phyloP scores from a whole-genome alignment of 495 filamentous ascomycete genomes.

The Rhizodiscina lignyota region DNA sequence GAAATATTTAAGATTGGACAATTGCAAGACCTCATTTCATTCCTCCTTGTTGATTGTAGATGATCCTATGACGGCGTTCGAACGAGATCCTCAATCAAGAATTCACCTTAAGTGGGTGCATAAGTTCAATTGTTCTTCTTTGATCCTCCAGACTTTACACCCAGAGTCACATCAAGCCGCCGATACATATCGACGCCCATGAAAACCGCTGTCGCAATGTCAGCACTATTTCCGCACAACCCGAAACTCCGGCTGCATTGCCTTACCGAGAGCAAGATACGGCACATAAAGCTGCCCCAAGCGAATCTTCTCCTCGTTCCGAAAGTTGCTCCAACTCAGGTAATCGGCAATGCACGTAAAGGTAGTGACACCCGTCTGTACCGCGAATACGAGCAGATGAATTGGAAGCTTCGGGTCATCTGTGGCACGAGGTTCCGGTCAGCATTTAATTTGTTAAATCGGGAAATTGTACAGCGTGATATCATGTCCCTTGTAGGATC shows the following conservation, averaged over 20 bases:
- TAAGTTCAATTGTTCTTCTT: no score
- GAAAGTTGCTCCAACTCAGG: slow-evolving; percentile 20
- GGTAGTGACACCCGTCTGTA: slow-evolving; percentile 58
- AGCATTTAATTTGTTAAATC: slow-evolving; percentile 1
- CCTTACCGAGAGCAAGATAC: slow-evolving; percentile 59
- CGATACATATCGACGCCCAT: slow-evolving; percentile 40
- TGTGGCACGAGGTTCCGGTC: slow-evolving; percentile 11
- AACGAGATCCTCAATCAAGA: no score
- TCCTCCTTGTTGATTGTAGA: no score
- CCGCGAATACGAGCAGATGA: slow-evolving; percentile 49
- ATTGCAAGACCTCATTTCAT: no score
- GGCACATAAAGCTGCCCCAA: slow-evolving; percentile 49
- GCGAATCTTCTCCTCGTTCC: slow-evolving; percentile 29
- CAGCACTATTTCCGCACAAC: slow-evolving; percentile 1
- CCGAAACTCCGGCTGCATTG: no score
- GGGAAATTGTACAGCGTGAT: neutral
- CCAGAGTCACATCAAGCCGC: slow-evolving; percentile 18
- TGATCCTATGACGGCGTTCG: no score
- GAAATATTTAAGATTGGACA: no score
- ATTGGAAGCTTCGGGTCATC: slow-evolving; percentile 44
- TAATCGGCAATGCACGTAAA: slow-evolving; percentile 47
- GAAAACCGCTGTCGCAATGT: slow-evolving; percentile 25
- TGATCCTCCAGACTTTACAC: no score
- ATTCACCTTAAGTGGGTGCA: no score
- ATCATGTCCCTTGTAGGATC: no score